phyloP scores from a whole-genome alignment of 1,284 basidiomycete species.

The Cryptococcus sp. region DNA sequence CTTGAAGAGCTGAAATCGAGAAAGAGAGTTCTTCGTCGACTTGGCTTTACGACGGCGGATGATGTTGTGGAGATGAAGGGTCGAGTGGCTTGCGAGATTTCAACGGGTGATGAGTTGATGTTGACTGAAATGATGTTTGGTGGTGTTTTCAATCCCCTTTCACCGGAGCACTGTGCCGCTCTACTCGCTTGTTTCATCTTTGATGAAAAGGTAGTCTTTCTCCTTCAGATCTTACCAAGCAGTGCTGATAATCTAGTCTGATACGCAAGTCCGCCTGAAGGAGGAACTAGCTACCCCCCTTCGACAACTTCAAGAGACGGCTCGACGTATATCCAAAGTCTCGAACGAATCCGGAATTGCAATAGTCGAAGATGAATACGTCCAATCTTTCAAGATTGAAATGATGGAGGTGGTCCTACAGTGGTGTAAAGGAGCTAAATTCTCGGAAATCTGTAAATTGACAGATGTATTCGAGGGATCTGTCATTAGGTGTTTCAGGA shows the following conservation, averaged over 20 bases:
- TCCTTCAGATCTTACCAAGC: neutral
- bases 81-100: conserved; percentile 96
- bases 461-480: conserved; percentile 97
- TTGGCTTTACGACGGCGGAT: conserved; percentile 81
- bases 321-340: conserved; percentile 89
- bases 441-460: conserved; percentile 93
- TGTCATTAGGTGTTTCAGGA: conserved; percentile 87
- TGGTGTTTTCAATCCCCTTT: conserved; percentile 85
- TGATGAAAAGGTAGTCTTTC: conserved; percentile 74
- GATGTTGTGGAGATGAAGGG: conserved; percentile 99
- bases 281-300: conserved; percentile 91
- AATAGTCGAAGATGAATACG: conserved; percentile 90
- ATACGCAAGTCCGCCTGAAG: conserved; percentile 76
- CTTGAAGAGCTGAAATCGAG: conserved; percentile 95
- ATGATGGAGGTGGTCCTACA: conserved; percentile 95
- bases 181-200: conserved; percentile 96
- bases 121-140: conserved; percentile 98
- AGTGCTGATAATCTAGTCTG: conserved; percentile 58
- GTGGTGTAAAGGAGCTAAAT: conserved; percentile 97
- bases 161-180: conserved; percentile 89
- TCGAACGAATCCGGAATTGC: conserved; percentile 87
- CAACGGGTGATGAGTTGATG: conserved; percentile 91
- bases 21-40: conserved; percentile 85
- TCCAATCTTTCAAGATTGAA: conserved; percentile 93
- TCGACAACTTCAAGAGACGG: conserved; percentile 91